Base-by-base conservation (phyloP, 2,329 filamentous ascomycete species). In the Hypomyces perniciosus region DNA sequence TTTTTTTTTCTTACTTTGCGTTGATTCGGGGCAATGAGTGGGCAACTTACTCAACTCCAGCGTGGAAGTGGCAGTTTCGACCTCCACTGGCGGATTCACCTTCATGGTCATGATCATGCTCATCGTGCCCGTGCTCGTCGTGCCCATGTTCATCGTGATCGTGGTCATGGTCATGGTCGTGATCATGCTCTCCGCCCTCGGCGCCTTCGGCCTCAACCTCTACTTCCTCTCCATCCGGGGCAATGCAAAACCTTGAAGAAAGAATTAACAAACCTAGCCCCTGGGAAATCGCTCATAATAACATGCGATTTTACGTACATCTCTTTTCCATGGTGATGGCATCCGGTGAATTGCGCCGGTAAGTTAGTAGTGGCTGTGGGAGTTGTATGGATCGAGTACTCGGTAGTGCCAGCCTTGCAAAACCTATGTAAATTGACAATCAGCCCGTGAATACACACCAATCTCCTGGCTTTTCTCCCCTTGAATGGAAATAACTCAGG, bases 21-120 rank as follows among this genome's bases (percentile, higher is more conserved):
- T 4, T 2, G 4, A n/a, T 26, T 26, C 7, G 7, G 6, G 27
- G 5, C 8, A 34, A 8, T n/a, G 27, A n/a, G 30, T 29, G 1
- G 8, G 51, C 82, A 20, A 20, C 20, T 68, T 70, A 87, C 84
- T 88, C 83, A 26, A 90, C 82, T 35, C 85, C 85, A 8, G 85
- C 85, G 58, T 90, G 86, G 65, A 85, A 88, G 61, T 90, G 86
- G 58, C 59, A 61, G 37, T 60, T 47, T 26, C 48, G 45, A 44
- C 48, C 44, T 48, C 45, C 54, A 6, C 44, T 48, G 13, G 55
- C 52, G 13, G 55, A 56, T 35, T 61, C 56, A 10, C 59, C 47
- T 3, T 61, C 51, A 5, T 61, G 52, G 27, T 57, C 50, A 20
- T 54, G 55, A 2, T 50, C 43, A 5, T 56, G 50, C 41, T 54